Evolutionary conservation across 2,329 filamentous ascomycete genomes (phyloP).

Genomic region (Paraconiothyrium sp.): DNA sequence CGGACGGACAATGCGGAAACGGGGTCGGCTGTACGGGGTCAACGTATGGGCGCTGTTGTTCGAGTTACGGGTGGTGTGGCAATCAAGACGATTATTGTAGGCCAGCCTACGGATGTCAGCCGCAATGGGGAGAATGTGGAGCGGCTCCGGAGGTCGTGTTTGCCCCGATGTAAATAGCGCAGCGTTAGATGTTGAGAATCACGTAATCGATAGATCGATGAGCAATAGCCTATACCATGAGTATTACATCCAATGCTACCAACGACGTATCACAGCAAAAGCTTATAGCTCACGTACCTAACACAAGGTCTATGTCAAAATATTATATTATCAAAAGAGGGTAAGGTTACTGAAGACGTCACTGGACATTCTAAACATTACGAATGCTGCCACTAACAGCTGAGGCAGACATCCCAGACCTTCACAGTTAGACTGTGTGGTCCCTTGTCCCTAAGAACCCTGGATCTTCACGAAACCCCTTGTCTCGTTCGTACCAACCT

Average conservation of each 20-base stretch:
- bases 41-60: conserved; percentile 38
- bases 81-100: conserved; percentile 33
- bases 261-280: no score
- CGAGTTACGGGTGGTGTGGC: conserved; percentile 39
- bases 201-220: no score
- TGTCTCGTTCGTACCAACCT: conserved; percentile 26
- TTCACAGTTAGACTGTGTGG: neutral
- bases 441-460: neutral
- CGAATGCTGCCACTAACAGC: no score
- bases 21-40: conserved; percentile 34
- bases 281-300: no score
- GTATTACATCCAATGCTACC: no score
- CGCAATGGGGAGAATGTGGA: conserved; percentile 33
- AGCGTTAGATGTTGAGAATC: no score
- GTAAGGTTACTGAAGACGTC: no score
- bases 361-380: no score
- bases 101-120: conserved; percentile 31
- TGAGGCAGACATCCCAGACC: neutral
- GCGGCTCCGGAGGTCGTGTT: neutral
- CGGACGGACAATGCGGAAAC: conserved; percentile 38
- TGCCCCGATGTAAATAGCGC: neutral
- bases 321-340: no score
- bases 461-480: conserved; percentile 25
- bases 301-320: no score
- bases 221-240: no score